Conservation (phyloP, 2,329 filamentous ascomycete species). For the Neofusicoccum kwambonambiense region DNA sequence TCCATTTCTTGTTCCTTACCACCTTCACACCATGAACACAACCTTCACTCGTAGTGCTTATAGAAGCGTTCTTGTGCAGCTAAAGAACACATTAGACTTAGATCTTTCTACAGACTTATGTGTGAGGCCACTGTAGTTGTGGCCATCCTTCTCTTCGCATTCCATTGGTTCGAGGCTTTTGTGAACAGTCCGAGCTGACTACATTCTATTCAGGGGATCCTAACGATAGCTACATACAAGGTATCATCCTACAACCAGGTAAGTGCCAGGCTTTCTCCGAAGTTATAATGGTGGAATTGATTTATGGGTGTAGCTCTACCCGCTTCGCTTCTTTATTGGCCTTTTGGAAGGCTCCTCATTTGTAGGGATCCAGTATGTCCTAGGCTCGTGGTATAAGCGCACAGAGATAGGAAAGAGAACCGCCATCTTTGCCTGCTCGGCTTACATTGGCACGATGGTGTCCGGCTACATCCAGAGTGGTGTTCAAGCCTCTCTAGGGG, state of each 20-base stretch:
- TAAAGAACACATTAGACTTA: no score
- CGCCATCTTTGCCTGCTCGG: not conserved
- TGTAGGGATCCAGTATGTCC: not conserved
- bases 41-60: no score
- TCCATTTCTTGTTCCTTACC: no score
- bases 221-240: constrained; percentile 2
- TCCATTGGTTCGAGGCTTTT: no score
- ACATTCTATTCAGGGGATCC: not conserved
- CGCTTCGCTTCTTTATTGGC: constrained; percentile 9
- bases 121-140: no score
- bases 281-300: not conserved
- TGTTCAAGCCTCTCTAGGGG: constrained; percentile 16
- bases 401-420: constrained; percentile 1
- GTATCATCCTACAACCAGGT: constrained; percentile 1
- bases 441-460: not conserved
- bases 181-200: not conserved
- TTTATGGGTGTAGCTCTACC: not conserved
- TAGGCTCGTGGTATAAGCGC: constrained; percentile 15
- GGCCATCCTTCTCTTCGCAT: not conserved
- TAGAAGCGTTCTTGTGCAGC: no score
- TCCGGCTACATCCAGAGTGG: constrained; percentile 21
- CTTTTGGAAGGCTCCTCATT: constrained; percentile 1
- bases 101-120: no score
- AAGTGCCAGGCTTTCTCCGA: not conserved
- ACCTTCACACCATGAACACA: no score